A percentile compares a stretch with the other conserved stretches of the same genome.
These are phyloP conservation scores for Ambrosiella cleistominuta DNA, from an alignment of 2,329 filamentous ascomycete species.

Conservation along the genomic window DNA sequence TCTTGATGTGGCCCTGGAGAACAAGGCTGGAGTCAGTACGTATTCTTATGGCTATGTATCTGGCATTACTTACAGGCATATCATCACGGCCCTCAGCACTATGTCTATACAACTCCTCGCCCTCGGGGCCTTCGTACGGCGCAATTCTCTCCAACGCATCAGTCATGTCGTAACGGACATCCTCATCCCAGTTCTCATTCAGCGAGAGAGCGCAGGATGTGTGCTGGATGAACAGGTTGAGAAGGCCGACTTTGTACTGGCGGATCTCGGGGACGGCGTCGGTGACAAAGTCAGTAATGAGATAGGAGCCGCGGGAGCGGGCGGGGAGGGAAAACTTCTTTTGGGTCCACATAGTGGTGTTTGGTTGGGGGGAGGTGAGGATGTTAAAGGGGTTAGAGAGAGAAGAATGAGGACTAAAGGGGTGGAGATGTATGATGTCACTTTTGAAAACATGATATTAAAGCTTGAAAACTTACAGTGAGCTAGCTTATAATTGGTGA, in stretches of 20 bases:
- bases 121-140: constrained; percentile 55
- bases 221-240: constrained; percentile 90
- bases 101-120: constrained; percentile 65
- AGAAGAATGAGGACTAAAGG: constrained; percentile 18
- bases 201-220: constrained; percentile 78
- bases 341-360: constrained; percentile 47
- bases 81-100: constrained; percentile 78
- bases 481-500: neutral
- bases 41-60: neutral
- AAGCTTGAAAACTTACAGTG: neutral
- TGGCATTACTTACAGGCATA: constrained; percentile 50
- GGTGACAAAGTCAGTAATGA: constrained; percentile 63
- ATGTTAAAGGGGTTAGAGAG: constrained; percentile 5
- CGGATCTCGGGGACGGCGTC: constrained; percentile 60
- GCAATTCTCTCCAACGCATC: constrained; percentile 84
- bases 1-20: constrained; percentile 76
- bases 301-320: constrained; percentile 66
- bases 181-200: constrained; percentile 78
- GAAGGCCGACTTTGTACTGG: constrained; percentile 65
- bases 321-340: constrained; percentile 68
- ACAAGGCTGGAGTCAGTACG: neutral
- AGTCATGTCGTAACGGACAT: constrained; percentile 86
- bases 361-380: neutral
- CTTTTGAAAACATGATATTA: constrained; percentile 12
- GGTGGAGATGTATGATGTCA: constrained; percentile 25